Evolutionary conservation across 805 yeast genomes (phyloP), one percentile per base, ranked within the genome.

Genomic region (Metschnikowia henanensis): DNA sequence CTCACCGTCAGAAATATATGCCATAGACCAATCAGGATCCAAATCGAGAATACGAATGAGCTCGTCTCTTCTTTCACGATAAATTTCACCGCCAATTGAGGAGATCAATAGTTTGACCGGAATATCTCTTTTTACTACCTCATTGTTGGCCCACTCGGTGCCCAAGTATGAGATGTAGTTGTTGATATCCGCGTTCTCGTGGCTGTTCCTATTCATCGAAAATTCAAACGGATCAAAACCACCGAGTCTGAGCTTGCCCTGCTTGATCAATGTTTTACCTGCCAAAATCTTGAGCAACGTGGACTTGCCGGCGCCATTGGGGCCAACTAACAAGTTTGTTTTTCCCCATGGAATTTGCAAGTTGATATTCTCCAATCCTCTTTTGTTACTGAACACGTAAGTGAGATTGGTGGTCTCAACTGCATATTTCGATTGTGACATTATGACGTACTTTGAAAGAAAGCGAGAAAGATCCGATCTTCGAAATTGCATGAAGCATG

Each of bases 271-370:
- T 6, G 94, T 89, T 57, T 92, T 92, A 3, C 99, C 99, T 0
- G 97, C 96, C 16, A 94, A 69, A 15, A 94, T 77, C 60, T 82
- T 80, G 50, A 94, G 72, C 33, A 94, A 62, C 0, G 99, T 94
- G 1, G 97, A 87, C 62, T 94, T 94, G 4, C 99, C 98, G 1
- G 99, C 98, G 16, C 99, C 99, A 56, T 91, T 91, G 10, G 98
- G 95, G 0, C 99, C 99, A 19, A 94, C 75, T 6, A 94, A 64
- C 28, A 94, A 69, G 9, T 91, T 80, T 47, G 96, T 76, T 1
- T 92, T 78, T 6, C 85, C 81, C 75, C 85, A 79, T 1, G 83
- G 81, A 17, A 94, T 73, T 10, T 68, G 53, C 31, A 94, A 57
- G 29, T 73, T 70, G 49, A 92, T 76, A 36, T 87, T 73, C 23